phyloP scores from a whole-genome alignment of 768 basidiomycete genomes.

The Pholiota microspora region DNA sequence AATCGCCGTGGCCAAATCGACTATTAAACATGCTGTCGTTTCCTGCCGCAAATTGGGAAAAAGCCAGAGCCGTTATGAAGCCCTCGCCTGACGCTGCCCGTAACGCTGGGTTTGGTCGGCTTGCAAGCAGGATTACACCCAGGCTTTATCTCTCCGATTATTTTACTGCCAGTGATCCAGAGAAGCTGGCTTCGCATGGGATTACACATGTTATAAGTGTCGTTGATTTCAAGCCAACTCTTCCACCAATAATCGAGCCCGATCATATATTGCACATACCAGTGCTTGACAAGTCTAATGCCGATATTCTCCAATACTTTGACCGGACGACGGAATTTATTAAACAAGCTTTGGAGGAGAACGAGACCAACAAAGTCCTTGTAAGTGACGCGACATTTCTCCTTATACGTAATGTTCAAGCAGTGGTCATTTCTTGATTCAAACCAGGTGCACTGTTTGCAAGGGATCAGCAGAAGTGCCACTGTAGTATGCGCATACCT shows the following conservation, averaged over 20 bases:
- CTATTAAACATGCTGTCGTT: constrained; percentile 31
- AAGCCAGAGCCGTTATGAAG: constrained; percentile 16
- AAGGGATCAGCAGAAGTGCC: constrained; percentile 74
- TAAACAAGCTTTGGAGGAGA: constrained; percentile 27
- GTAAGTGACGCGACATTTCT: constrained; percentile 21
- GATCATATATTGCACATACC: constrained; percentile 47
- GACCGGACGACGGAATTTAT: constrained; percentile 37
- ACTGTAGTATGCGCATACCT: constrained; percentile 77
- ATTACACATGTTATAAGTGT: constrained; percentile 76
- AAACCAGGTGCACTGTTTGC: constrained; percentile 69
- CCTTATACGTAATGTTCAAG: neutral
- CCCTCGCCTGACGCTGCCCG: constrained; percentile 3
- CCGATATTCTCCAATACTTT: constrained; percentile 32
- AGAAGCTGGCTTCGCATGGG: constrained; percentile 50
- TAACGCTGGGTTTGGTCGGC: constrained; percentile 18
- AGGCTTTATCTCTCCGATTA: constrained; percentile 66
- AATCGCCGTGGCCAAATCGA: neutral
- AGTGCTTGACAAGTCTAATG: constrained; percentile 27
- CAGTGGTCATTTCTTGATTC: neutral
- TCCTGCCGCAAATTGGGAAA: constrained; percentile 30
- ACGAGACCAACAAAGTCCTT: constrained; percentile 36
- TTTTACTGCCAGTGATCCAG: constrained; percentile 48
- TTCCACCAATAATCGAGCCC: constrained; percentile 44
- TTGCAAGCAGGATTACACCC: constrained; percentile 39
- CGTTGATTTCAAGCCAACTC: constrained; percentile 46